Evolutionary conservation across 2,329 filamentous ascomycete species (phyloP), one percentile per base, ranked within the genome.

Genomic region (Pseudocercospora pini-densiflorae): DNA sequence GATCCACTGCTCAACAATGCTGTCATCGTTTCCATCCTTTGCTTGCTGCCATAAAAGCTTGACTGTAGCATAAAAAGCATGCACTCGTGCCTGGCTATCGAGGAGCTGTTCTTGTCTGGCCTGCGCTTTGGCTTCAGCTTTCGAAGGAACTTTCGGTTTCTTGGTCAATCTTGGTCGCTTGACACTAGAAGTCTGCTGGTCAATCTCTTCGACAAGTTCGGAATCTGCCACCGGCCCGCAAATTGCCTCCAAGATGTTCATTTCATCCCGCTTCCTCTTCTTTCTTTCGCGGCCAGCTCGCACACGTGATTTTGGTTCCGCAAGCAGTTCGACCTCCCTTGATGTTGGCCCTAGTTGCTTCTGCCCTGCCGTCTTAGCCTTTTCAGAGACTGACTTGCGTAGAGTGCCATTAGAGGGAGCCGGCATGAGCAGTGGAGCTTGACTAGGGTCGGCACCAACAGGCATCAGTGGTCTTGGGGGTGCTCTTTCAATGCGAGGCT

Each of bases 311-410:
- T 27, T 55, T 49, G 29, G 36, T 23, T 19, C 61, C 29, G 23
- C 57, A 61, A 40, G 31, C 43, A 33, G 31, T 31, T 45, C 31
- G 8, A 69, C 91, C 87, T 65, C 90, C 89, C 67, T 88, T 89
- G 78, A 96, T 86, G 68, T 95, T 87, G 1, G 92, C 89, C 62
- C 73, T 71, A 29, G 78, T 73, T 60, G 72, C 72, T n/a, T 77
- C 73, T 12, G 16, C 61, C 12, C 21, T 49, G 21, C 36, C 19
- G 36, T 19, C 24, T 24, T 47, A 51, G 53, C 53, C 27, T 19
- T 23, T 19, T 33, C 16, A 21, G 53, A 12, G 10, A 10, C 53
- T 27, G 53, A 29, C 27, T 33, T 33, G 21, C n/a, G 53, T 3
- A 12, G 27, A 29, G 27, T 29, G 55, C 55, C 31, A 58, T 31